Percentiles rank a stretch among this genome's conserved stretches.
Evolutionary conservation across 1,284 basidiomycete genomes (phyloP).

Genomic region (Xerocomus nothofagi): DNA sequence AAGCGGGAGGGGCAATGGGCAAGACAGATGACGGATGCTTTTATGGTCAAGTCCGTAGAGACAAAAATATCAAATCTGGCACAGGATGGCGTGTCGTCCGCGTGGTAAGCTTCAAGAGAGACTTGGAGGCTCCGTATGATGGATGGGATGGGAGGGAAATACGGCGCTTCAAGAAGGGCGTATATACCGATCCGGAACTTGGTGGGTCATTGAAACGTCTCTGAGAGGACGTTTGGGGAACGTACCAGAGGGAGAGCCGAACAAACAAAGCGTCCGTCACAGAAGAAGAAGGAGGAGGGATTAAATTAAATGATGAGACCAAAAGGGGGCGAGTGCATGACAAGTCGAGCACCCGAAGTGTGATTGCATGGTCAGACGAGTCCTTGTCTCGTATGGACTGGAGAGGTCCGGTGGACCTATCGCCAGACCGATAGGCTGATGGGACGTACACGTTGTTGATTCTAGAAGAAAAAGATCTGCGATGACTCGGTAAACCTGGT

Average conservation of each 20-base stretch:
- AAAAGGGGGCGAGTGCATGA: conserved; percentile 30
- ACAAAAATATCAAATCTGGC: conserved; percentile 34
- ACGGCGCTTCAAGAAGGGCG: conserved; percentile 13
- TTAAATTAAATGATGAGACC: conserved; percentile 33
- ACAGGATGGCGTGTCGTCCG: conserved; percentile 34
- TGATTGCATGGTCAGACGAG: conserved; percentile 22
- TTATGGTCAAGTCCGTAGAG: conserved; percentile 21
- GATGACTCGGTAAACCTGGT: conserved; percentile 18
- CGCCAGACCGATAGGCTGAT: conserved; percentile 22
- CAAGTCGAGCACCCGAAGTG: conserved; percentile 25
- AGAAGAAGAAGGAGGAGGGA: conserved; percentile 25
- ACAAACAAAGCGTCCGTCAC: conserved; percentile 32
- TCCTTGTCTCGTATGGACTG: conserved; percentile 21
- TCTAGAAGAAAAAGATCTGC: conserved; percentile 30
- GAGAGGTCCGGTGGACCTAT: conserved; percentile 23
- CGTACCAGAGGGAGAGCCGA: conserved; percentile 27
- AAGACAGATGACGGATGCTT: conserved; percentile 29
- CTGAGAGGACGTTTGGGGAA: conserved; percentile 27
- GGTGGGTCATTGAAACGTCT: conserved; percentile 32
- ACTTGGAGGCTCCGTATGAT: conserved; percentile 15
- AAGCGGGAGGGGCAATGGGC: conserved; percentile 36
- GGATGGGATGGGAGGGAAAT: conserved; percentile 20
- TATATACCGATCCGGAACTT: conserved; percentile 33
- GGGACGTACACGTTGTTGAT: conserved; percentile 20
- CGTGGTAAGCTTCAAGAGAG: conserved; percentile 23